A percentile compares a stretch with the other conserved stretches of the same genome.
Conservation (phyloP, 1,284 basidiomycete genomes). For the Tilletia indica region DNA sequence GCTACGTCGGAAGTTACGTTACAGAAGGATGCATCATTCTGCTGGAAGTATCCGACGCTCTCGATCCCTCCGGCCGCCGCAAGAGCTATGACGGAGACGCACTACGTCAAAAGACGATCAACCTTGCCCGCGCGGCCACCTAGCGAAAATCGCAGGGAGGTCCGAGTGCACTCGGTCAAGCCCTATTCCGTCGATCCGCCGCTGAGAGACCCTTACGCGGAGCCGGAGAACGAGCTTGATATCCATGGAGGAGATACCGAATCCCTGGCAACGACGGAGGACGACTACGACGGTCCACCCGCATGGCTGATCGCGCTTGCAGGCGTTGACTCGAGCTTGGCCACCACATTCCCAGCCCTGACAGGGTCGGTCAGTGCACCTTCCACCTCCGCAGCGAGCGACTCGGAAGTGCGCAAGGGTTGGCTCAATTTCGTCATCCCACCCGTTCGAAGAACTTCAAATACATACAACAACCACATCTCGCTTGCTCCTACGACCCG, state of each 20-base stretch:
- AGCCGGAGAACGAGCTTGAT: not conserved
- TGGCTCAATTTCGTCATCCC: conserved; percentile 10
- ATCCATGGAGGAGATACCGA: not conserved
- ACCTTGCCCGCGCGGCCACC: not conserved
- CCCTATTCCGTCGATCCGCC: not conserved
- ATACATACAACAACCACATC: not conserved
- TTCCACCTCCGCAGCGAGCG: conserved; percentile 11
- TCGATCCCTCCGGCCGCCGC: conserved; percentile 23
- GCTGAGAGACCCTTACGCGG: not conserved
- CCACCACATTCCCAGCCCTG: not conserved
- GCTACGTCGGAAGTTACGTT: conserved; percentile 1
- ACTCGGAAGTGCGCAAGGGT: conserved; percentile 8
- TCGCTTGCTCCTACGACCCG: conserved; percentile 4
- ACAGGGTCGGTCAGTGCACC: not conserved
- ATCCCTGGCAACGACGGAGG: conserved; percentile 1
- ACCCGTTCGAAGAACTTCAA: not conserved
- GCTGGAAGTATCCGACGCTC: conserved; percentile 22
- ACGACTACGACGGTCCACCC: conserved; percentile 8
- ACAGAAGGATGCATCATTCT: conserved; percentile 19
- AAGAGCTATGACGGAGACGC: conserved; percentile 17
- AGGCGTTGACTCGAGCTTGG: not conserved
- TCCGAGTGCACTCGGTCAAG: too few relatives aligned
- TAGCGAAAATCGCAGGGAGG: not conserved
- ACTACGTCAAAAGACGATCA: conserved; percentile 22
- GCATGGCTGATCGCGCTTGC: conserved; percentile 9